Base-by-base conservation (phyloP, 495 filamentous ascomycete species). In the Penicillium silybi region DNA sequence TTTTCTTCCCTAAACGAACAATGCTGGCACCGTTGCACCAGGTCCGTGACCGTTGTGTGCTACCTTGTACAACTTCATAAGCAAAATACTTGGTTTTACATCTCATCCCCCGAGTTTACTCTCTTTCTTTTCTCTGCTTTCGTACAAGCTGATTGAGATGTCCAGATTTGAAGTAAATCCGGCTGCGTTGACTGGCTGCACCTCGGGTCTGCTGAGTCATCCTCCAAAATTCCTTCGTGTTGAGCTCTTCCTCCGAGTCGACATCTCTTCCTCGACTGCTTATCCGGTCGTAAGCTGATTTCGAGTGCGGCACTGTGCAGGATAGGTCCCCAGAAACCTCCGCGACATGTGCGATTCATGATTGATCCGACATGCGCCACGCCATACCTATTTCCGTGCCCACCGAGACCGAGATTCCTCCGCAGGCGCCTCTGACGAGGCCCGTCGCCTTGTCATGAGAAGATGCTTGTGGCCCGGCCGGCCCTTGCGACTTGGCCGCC, bases 381-480 rank as follows among this genome's bases (percentile, higher is more conserved):
- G 58, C 49, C 65, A 59, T 32, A 32, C 29, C 29, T 32, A 32
- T 47, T 41, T 56, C 52, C 56, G 49, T 59, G 42, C 56, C 60
- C 55, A 58, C 61, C 62, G 67, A 73, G 53, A 63, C 63, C 57
- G 66, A 62, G 67, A 67, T 67, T 56, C 56, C 56, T 57, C 62
- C 64, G 54, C 61, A 61, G 56, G 54, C 58, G 65, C 53, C 61
- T 46, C 65, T 56, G 46, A 50, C 47, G 48, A 61, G 51, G 50
- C 51, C 62, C 50, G 51, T 62, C 52, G 56, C 66, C 65, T 66
- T 71, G 71, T 70, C 74, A 77, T 77, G 74, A 74, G 67, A 69
- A 62, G 60, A 65, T 71, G 63, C 61, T 63, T 72, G 49, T 45
- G 60, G 54, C 48, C 69, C 68, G 61, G 68, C 57, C 65, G 59